phyloP scores from a whole-genome alignment of 352 stramenopile genomes.

The Phytophthora pini region DNA sequence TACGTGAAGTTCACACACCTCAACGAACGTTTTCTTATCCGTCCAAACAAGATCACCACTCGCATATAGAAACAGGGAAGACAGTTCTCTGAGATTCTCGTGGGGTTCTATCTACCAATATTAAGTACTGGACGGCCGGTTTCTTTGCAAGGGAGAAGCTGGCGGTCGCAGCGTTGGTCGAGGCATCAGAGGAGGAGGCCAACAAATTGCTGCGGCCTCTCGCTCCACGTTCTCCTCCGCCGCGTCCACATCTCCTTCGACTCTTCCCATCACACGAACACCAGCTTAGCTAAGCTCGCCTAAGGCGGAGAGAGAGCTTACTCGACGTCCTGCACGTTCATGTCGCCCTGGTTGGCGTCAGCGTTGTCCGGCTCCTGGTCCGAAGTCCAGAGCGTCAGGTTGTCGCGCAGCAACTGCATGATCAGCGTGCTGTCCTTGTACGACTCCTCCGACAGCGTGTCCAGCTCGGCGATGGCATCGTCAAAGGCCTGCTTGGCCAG shows the following conservation, averaged over 20 bases:
- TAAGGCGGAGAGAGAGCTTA: conserved; percentile 36
- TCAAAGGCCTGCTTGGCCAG: conserved; percentile 98
- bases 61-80: conserved; percentile 23
- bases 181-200: conserved; percentile 33
- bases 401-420: conserved; percentile 99
- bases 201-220: conserved; percentile 43
- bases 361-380: conserved; percentile 94
- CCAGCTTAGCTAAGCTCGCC: conserved; percentile 26
- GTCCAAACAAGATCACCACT: not conserved
- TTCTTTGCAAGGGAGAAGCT: not conserved
- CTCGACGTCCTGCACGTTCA: conserved; percentile 87
- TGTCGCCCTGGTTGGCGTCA: conserved; percentile 90
- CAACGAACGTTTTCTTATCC: conserved; percentile 2
- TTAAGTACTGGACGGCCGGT: conserved; percentile 38
- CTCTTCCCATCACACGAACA: not conserved
- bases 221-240: conserved; percentile 16
- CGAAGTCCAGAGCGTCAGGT: conserved; percentile 99
- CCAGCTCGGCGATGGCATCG: conserved; percentile 99
- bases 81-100: conserved; percentile 28
- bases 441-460: conserved; percentile 98
- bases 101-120: conserved; percentile 50
- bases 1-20: no score
- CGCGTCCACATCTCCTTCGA: conserved; percentile 22
- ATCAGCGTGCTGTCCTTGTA: conserved; percentile 99
- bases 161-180: conserved; percentile 10